Evolutionary conservation across 768 basidiomycete species (phyloP).

Genomic region (Boletus rubropictus): DNA sequence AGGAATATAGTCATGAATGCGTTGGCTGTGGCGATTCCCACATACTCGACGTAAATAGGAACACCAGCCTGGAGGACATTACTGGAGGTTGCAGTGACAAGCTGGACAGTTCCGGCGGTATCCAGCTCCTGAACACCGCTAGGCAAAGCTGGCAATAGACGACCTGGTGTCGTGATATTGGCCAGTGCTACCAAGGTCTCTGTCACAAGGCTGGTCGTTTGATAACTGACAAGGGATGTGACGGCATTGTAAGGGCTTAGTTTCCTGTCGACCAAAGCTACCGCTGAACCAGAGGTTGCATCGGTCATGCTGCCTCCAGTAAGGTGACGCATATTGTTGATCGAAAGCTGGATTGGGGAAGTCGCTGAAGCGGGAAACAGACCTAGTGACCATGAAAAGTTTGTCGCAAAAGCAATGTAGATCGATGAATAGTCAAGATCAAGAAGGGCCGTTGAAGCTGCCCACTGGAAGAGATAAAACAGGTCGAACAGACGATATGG

Average conservation of each 20-base stretch:
- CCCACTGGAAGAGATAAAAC: conserved; percentile 77
- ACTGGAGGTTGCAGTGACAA: conserved; percentile 54
- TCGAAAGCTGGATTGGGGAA: conserved; percentile 65
- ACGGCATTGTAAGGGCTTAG: conserved; percentile 69
- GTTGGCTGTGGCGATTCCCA: conserved; percentile 79
- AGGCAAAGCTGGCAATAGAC: conserved; percentile 2
- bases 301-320: conserved; percentile 76
- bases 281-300: conserved; percentile 51
- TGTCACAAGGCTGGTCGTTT: background rate
- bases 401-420: conserved; percentile 75
- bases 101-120: conserved; percentile 43
- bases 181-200: conserved; percentile 12
- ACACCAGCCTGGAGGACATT: conserved; percentile 76
- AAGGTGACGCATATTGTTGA: conserved; percentile 73
- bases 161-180: conserved; percentile 7
- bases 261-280: conserved; percentile 74
- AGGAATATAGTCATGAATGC: conserved; percentile 90
- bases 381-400: conserved; percentile 87
- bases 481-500: conserved; percentile 79
- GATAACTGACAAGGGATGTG: background rate
- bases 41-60: conserved; percentile 72
- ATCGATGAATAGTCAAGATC: conserved; percentile 83
- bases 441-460: conserved; percentile 73
- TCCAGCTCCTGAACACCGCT: conserved; percentile 25
- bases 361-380: conserved; percentile 51